Base-by-base conservation (phyloP, 2,329 filamentous ascomycete genomes). In the Claviceps sp. region DNA sequence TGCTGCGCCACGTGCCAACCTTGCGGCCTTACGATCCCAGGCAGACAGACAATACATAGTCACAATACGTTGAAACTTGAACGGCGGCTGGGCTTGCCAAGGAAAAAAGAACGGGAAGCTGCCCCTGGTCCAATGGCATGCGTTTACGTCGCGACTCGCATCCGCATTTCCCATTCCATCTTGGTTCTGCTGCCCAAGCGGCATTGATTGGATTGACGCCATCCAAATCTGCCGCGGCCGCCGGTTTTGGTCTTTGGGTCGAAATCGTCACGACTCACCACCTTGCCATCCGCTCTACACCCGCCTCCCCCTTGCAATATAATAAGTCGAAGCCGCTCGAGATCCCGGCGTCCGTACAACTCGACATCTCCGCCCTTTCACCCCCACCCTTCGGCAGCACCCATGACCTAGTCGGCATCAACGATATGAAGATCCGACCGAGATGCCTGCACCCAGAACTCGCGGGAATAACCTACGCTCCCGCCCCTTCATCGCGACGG, bases 401-500 rank as follows among this genome's bases (percentile, higher is more conserved):
- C 13, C n/a, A 49, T 48, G 51, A 47, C 18, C 18, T 45, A 38
- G 46, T 45, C 38, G 38, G 37, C 37, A n/a, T 24, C 38, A 48
- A 51, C 56, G 51, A 51, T 42, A 53, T 57, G 55, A 56, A 44
- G 54, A 53, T 55, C 49, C 51, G 50, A 57, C 44, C 37, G 57
- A 48, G 22, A 59, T 57, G 56, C 51, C 30, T 37, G 40, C 54
- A 48, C 16, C 42, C 50, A 54, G 42, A 47, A 30, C 56, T 48
- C 63, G 65, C 57, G 67, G 67, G 55, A 59, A 62, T 54, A 66
- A 66, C 51, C 62, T 71, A 60, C 70, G 67, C 62, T 65, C 68
- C 48, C 70, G 75, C 53, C 76, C 76, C 6, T 75, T 79, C 53
- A 73, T 73, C 56, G 63, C 68, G 5, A 74, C 73, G 11, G 60